A percentile compares a stretch with the other conserved stretches of the same genome.
phyloP scores from a whole-genome alignment of 306 rosid species.

The Mimosa bimucronata region DNA sequence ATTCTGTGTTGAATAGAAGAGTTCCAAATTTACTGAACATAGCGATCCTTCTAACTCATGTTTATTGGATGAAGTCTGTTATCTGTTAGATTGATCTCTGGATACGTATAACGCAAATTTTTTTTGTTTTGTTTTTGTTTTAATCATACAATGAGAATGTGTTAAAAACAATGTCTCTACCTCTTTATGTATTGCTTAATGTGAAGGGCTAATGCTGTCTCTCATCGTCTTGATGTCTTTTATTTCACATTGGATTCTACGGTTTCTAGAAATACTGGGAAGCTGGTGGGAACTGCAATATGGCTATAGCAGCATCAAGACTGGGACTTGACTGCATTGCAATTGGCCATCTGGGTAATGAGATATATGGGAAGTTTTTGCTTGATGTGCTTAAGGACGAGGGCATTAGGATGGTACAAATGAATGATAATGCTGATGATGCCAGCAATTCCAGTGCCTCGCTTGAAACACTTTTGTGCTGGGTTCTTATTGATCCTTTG shows the following conservation, averaged over 20 bases:
- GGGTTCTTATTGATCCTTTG: conserved; percentile 94
- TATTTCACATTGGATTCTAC: conserved; percentile 13
- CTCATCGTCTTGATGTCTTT: conserved; percentile 3
- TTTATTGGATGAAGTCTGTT: neutral
- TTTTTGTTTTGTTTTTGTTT: too few relatives aligned
- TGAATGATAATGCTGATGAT: conserved; percentile 49
- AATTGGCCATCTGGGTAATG: conserved; percentile 88
- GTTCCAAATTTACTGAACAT: neutral
- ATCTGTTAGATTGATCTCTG: neutral
- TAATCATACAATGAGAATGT: neutral
- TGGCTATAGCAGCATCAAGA: conserved; percentile 93
- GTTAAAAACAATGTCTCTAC: neutral
- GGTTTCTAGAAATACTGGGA: conserved; percentile 82
- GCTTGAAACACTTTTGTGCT: conserved; percentile 80
- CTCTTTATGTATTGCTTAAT: neutral
- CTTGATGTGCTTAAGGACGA: conserved; percentile 77
- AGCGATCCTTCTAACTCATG: neutral
- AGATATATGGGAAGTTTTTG: conserved; percentile 82
- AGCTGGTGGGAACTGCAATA: conserved; percentile 97
- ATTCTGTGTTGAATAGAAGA: neutral
- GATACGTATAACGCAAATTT: neutral
- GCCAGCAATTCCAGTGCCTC: conserved; percentile 42
- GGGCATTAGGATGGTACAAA: conserved; percentile 76
- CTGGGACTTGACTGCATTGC: conserved; percentile 74
- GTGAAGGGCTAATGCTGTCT: neutral